Evolutionary conservation across 345 rosid species (phyloP).

Genomic region (Arabis alpina): DNA sequence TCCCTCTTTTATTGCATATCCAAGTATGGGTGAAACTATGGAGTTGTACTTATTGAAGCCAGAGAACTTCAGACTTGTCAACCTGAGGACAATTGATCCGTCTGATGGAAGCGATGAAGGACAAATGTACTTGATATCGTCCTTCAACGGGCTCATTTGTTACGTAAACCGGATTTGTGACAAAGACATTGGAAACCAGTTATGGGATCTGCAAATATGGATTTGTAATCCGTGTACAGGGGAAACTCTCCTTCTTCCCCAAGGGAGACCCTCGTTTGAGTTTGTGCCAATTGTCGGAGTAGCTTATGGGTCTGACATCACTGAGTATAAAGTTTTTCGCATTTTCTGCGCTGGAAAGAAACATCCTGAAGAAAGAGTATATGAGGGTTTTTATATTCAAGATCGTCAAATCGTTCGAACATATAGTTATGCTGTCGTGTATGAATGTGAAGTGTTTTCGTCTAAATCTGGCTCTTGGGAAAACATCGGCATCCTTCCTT

Average conservation of each 20-base stretch:
- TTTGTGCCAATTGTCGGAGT: constrained; percentile 42
- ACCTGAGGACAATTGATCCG: too few species aligned
- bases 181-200: not conserved
- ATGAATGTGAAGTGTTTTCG: constrained; percentile 45
- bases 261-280: constrained; percentile 35
- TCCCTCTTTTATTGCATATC: too few species aligned
- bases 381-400: not conserved
- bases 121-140: constrained; percentile 16
- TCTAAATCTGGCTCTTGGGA: constrained; percentile 46
- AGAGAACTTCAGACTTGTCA: too few species aligned
- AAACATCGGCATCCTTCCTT: constrained; percentile 40
- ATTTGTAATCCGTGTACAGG: constrained; percentile 42
- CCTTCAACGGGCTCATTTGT: constrained; percentile 31
- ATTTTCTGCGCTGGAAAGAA: constrained; percentile 23
- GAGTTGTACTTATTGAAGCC: too few species aligned
- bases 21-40: too few species aligned
- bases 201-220: constrained; percentile 40
- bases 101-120: not conserved
- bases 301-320: constrained; percentile 38
- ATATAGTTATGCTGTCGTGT: not conserved
- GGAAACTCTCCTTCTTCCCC: constrained; percentile 42
- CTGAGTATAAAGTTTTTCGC: constrained; percentile 45
- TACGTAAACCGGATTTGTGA: not conserved
- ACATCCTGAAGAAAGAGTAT: not conserved
- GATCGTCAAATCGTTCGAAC: not conserved